Percentiles rank a stretch among this genome's conserved stretches.
Conservation (phyloP, 2,329 filamentous ascomycete species). For the Phyllosticta citrichinensis region DNA sequence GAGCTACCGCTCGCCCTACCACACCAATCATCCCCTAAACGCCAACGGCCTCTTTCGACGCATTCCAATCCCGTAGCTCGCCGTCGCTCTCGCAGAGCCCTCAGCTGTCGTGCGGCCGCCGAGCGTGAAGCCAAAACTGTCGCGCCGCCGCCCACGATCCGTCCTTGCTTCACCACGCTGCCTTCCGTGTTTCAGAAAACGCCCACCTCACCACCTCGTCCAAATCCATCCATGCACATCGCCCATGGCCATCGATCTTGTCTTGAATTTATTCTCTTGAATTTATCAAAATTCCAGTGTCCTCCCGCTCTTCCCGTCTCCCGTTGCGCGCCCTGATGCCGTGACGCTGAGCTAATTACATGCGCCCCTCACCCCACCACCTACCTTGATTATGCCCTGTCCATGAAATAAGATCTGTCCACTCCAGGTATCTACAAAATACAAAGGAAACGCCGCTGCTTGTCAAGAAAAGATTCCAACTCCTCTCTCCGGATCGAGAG, state of each 20-base stretch:
- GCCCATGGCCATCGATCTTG: neutral
- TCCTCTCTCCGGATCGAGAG: neutral
- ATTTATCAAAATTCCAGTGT: too few species aligned
- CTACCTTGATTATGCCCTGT: neutral
- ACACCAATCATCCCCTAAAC: too few species aligned
- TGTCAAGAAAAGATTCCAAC: neutral
- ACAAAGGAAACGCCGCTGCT: neutral
- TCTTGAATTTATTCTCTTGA: neutral
- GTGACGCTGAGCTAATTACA: too few species aligned
- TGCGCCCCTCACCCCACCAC: neutral
- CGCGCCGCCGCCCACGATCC: neutral
- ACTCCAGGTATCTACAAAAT: neutral
- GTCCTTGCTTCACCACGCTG: neutral
- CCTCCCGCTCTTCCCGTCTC: too few species aligned
- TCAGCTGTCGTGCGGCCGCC: neutral
- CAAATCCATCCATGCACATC: neutral
- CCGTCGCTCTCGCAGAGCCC: too few species aligned
- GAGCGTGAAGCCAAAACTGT: neutral
- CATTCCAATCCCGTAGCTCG: too few species aligned
- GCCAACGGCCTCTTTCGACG: neutral
- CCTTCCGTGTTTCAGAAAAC: neutral
- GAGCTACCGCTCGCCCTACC: too few species aligned
- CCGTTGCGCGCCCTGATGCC: neutral
- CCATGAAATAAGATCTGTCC: neutral
- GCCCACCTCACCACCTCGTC: neutral